Percentiles rank a stretch among this genome's conserved stretches.
Evolutionary conservation across 176 grass and related monocot species (phyloP).

Genomic region (Cymbopogon citratus): DNA sequence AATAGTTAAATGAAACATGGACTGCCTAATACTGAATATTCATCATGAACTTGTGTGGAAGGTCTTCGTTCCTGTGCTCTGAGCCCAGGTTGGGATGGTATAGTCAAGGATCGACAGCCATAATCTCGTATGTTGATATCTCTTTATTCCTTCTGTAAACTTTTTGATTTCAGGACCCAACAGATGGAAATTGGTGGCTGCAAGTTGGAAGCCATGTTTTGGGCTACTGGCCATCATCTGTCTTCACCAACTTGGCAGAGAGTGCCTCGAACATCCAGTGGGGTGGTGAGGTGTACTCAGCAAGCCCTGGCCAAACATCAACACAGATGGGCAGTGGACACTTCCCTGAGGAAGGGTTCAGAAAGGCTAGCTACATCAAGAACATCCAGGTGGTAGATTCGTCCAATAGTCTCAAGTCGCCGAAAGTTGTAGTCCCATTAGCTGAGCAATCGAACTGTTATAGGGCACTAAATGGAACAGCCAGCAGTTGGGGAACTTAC

Average conservation of each 20-base stretch:
- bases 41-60: too few species aligned
- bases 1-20: too few species aligned
- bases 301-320: slow-evolving; percentile 53
- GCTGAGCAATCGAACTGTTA: slow-evolving; percentile 65
- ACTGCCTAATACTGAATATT: too few species aligned
- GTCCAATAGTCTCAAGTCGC: slow-evolving; percentile 49
- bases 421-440: slow-evolving; percentile 35
- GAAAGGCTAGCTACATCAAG: slow-evolving; percentile 73
- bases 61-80: too few species aligned
- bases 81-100: too few species aligned
- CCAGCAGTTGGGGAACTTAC: slow-evolving; percentile 65
- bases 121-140: too few species aligned
- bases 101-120: too few species aligned
- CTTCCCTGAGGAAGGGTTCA: slow-evolving; percentile 67
- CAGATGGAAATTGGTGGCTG: slow-evolving; percentile 70
- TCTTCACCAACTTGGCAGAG: slow-evolving; percentile 62
- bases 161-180: slow-evolving; percentile 46
- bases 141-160: too few species aligned
- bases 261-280: slow-evolving; percentile 70
- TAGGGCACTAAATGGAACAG: slow-evolving; percentile 55
- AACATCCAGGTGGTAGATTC: slow-evolving; percentile 70
- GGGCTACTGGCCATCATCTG: slow-evolving; percentile 74
- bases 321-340: slow-evolving; percentile 77
- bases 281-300: slow-evolving; percentile 64
- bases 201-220: slow-evolving; percentile 60